Evolutionary conservation across 2,329 filamentous ascomycete genomes (phyloP), one percentile per base, ranked within the genome.

Genomic region (Cladophialophora bantiana): DNA sequence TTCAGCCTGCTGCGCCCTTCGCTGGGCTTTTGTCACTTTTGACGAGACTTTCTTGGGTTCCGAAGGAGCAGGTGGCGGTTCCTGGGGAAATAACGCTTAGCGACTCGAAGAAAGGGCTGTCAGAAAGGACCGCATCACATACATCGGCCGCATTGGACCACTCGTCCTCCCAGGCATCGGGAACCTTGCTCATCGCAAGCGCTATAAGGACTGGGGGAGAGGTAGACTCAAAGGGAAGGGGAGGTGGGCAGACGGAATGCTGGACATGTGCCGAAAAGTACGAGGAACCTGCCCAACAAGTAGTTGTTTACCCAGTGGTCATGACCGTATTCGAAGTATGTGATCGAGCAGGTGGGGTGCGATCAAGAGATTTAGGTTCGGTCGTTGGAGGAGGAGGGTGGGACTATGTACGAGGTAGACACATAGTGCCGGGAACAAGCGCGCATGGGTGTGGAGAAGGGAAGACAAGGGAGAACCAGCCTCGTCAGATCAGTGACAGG

Each of bases 101-200:
- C 32, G 3, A 52, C 31, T 7, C 26, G 13, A 31, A 50, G 31
- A 48, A 12, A 15, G 40, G 10, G 7, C n/a, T 7, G 18, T 31
- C 4, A 18, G 10, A 7, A 45, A 18, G 5, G 36, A 52, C 36
- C 10, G 40, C 15, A 6, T 42, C 15, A 40, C 45, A 18, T 53
- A 56, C 61, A 48, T 96, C 93, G 65, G 91, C 92, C 75, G 90
- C 86, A 5, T 83, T 80, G 77, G 94, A 92, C 93, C 94, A 98
- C 75, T 97, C 92, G 73, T 96, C 89, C 70, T 94, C 93, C 94
- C 94, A 97, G 20, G 93, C 94, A 77, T 93, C 88, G 42, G 91
- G 89, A 45, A 68, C 63, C 59, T 71, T 68, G 67, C 63, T 72
- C 71, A 73, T 73, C 48, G 54, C 26, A 13, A 36, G 7, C 36